phyloP scores from a whole-genome alignment of 805 yeast genomes.

The Kazachstania bromeliacearum region DNA sequence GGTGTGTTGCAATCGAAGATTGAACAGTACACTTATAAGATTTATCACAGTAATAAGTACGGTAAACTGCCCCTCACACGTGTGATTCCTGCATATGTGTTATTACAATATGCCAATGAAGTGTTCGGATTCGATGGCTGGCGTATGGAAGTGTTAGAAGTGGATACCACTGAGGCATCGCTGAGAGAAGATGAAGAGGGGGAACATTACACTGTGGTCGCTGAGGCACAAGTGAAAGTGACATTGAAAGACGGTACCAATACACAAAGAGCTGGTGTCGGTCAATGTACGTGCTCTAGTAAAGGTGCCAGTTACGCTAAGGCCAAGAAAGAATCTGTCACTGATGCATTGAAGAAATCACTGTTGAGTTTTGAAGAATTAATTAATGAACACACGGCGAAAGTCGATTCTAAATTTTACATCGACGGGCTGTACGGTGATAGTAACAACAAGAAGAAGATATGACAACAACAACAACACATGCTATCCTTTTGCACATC shows the following conservation, averaged over 20 bases:
- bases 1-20: constrained; percentile 42
- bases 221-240: constrained; percentile 47
- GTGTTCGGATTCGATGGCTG: constrained; percentile 51
- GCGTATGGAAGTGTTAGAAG: constrained; percentile 35
- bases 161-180: constrained; percentile 13
- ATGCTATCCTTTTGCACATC: no score
- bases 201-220: constrained; percentile 20
- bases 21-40: constrained; percentile 29
- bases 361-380: constrained; percentile 73
- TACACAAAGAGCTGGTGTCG: constrained; percentile 71
- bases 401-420: constrained; percentile 29
- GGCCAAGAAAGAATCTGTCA: constrained; percentile 77
- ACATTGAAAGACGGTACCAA: constrained; percentile 73
- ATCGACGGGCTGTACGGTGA: constrained; percentile 25
- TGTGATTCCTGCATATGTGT: constrained; percentile 28
- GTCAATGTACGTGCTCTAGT: constrained; percentile 49
- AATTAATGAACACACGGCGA: constrained; percentile 28
- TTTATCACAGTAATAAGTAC: constrained; percentile 20
- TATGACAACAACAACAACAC: no score
- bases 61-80: constrained; percentile 21
- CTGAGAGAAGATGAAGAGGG: constrained; percentile 4
- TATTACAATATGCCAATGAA: constrained; percentile 39
- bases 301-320: constrained; percentile 70
- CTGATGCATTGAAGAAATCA: constrained; percentile 73
- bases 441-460: background rate